Evolutionary conservation across 306 rosid genomes (phyloP).

Genomic region (Malus sylvestris): DNA sequence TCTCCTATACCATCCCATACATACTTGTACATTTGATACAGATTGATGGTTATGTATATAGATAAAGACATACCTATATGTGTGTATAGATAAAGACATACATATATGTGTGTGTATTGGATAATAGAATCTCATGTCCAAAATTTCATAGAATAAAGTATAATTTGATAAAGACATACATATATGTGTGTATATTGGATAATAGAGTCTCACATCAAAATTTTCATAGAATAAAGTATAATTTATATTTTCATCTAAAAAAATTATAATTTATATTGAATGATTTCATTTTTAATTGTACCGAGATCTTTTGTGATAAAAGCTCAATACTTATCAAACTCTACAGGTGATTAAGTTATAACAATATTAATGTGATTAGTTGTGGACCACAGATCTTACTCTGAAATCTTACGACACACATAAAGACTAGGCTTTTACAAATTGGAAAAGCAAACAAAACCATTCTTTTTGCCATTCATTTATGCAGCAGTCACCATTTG

Average conservation of each 20-base stretch:
- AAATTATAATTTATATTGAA: too few species aligned
- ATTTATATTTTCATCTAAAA: too few species aligned
- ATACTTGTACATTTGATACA: background rate
- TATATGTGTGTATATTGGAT: too few species aligned
- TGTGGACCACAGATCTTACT: accelerated
- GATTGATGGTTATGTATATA: background rate
- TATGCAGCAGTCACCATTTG: background rate
- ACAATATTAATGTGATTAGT: background rate
- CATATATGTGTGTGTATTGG: background rate
- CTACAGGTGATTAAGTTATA: accelerated
- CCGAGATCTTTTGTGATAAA: accelerated
- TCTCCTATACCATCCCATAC: background rate
- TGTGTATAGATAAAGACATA: too few species aligned
- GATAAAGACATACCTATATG: too few species aligned
- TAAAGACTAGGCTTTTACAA: background rate
- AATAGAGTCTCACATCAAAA: too few species aligned
- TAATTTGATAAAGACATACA: too few species aligned
- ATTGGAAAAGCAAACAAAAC: background rate
- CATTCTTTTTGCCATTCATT: background rate
- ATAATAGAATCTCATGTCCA: too few species aligned
- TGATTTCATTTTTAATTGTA: too few species aligned
- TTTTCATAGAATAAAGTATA: too few species aligned
- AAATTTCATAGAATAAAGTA: background rate
- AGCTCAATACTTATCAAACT: too few species aligned
- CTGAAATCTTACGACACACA: background rate